A percentile compares a stretch with the other conserved stretches of the same genome.
These are phyloP conservation scores for Tripterygium wilfordii DNA, from an alignment of 177 flowering plant genomes.

Conservation along the genomic window DNA sequence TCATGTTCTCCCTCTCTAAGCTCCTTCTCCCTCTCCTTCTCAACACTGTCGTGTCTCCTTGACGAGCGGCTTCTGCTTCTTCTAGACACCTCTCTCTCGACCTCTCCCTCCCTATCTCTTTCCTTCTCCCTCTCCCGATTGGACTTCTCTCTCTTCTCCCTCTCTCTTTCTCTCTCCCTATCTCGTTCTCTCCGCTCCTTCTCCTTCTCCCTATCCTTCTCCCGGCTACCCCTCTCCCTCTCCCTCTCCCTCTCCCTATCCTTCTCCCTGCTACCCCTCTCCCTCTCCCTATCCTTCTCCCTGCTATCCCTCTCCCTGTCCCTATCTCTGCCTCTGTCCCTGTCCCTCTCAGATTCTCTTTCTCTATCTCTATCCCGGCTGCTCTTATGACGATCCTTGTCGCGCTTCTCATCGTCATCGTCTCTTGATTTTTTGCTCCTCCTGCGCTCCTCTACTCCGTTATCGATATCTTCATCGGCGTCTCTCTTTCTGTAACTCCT, in stretches of 20 bases:
- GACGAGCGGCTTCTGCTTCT: constrained; percentile 16
- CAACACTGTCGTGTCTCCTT: constrained; percentile 3
- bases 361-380: constrained; percentile 20
- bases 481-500: constrained; percentile 41
- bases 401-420: constrained; percentile 25
- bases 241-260: constrained; percentile 15
- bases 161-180: constrained; percentile 17
- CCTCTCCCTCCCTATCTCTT: constrained; percentile 10
- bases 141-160: constrained; percentile 9
- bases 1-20: constrained; percentile 29
- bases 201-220: constrained; percentile 10
- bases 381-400: constrained; percentile 3
- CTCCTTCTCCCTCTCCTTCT: constrained; percentile 14
- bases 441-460: constrained; percentile 24
- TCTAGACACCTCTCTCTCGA: constrained; percentile 13
- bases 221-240: constrained; percentile 7
- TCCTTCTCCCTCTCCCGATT: constrained; percentile 10
- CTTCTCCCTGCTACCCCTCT: constrained; percentile 12
- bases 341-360: constrained; percentile 16
- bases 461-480: constrained; percentile 19
- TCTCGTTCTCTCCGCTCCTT: constrained; percentile 11
- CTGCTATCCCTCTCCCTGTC: constrained; percentile 18
- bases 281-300: constrained; percentile 14
- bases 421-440: constrained; percentile 37
- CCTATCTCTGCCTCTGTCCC: constrained; percentile 22